These are phyloP conservation scores for Lachancea lanzarotensis DNA, from an alignment of 805 yeast genomes.

Conservation along the genomic window DNA sequence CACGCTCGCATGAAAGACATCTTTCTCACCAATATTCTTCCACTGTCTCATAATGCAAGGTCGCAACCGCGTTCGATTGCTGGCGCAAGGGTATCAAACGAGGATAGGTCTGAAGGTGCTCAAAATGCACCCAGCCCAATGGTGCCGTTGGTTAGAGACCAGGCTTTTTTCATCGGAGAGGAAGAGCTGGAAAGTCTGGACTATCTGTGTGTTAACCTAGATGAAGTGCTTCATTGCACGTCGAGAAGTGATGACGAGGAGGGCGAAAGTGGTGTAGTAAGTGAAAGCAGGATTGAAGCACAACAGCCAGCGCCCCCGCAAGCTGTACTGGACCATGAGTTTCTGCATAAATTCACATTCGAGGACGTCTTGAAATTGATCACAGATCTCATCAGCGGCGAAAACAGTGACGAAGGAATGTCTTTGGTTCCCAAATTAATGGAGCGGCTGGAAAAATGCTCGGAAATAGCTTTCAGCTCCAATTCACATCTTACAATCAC, in stretches of 20 bases:
- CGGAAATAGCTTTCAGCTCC: conserved; percentile 3
- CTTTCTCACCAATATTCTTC: conserved; percentile 5
- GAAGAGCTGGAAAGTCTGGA: conserved; percentile 7
- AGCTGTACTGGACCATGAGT: background rate
- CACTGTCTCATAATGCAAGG: background rate
- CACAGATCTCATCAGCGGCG: conserved; percentile 3
- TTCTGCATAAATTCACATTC: conserved; percentile 5
- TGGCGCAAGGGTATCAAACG: background rate
- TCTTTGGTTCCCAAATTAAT: conserved; percentile 7
- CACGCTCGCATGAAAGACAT: conserved; percentile 7
- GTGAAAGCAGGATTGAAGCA: background rate
- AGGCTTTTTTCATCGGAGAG: conserved; percentile 8
- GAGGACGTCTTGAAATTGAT: conserved; percentile 7
- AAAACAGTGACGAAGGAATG: background rate
- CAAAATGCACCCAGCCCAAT: conserved; percentile 1
- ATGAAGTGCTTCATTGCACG: background rate
- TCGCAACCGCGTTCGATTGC: background rate
- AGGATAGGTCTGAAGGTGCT: background rate
- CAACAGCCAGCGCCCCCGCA: background rate
- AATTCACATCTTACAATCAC: conserved; percentile 6
- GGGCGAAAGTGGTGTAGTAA: background rate
- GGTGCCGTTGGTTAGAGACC: conserved; percentile 1
- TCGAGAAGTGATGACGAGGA: background rate
- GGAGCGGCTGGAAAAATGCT: conserved; percentile 7
- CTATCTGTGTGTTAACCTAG: conserved; percentile 4